phyloP scores from a whole-genome alignment of 2,329 filamentous ascomycete species.

The Whalleya microplaca region DNA sequence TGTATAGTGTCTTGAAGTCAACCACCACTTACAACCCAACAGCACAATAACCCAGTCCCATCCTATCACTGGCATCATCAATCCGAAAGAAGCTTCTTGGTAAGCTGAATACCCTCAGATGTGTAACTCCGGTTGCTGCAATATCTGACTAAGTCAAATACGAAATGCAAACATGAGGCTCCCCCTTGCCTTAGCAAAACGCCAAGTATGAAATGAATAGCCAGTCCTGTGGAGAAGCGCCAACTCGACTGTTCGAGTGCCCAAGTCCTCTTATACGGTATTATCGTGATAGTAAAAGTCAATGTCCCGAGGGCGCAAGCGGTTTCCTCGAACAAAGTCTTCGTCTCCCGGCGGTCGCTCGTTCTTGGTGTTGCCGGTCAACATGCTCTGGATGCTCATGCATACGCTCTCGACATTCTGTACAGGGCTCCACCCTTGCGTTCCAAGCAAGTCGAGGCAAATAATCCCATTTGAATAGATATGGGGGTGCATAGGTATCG shows the following conservation, averaged over 20 bases:
- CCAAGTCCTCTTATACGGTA: conserved; percentile 56
- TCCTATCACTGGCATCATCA: conserved; percentile 1
- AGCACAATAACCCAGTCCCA: conserved; percentile 11
- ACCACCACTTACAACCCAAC: conserved; percentile 8
- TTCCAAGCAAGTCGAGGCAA: conserved; percentile 88
- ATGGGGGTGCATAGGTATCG: conserved; percentile 93
- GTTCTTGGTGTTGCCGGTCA: conserved; percentile 91
- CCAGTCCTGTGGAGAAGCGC: conserved; percentile 3
- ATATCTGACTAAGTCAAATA: conserved; percentile 18
- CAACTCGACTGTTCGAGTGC: conserved; percentile 7
- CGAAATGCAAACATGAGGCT: conserved; percentile 14
- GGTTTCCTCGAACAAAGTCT: conserved; percentile 83
- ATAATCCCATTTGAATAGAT: conserved; percentile 99
- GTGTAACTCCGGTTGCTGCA: conserved; percentile 15
- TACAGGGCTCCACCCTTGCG: conserved; percentile 91
- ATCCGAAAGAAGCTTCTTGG: conserved; percentile 14
- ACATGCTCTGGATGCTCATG: conserved; percentile 97
- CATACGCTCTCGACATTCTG: conserved; percentile 97
- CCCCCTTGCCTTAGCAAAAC: conserved; percentile 17
- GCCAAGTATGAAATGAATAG: conserved; percentile 18
- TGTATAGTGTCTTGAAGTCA: conserved; percentile 2
- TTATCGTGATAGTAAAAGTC: conserved; percentile 94
- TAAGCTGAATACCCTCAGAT: conserved; percentile 7
- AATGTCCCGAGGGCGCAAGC: conserved; percentile 81
- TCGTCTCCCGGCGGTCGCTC: conserved; percentile 89